phyloP scores from a whole-genome alignment of 2,329 filamentous ascomycete species.

The Colletotrichum tropicicola region DNA sequence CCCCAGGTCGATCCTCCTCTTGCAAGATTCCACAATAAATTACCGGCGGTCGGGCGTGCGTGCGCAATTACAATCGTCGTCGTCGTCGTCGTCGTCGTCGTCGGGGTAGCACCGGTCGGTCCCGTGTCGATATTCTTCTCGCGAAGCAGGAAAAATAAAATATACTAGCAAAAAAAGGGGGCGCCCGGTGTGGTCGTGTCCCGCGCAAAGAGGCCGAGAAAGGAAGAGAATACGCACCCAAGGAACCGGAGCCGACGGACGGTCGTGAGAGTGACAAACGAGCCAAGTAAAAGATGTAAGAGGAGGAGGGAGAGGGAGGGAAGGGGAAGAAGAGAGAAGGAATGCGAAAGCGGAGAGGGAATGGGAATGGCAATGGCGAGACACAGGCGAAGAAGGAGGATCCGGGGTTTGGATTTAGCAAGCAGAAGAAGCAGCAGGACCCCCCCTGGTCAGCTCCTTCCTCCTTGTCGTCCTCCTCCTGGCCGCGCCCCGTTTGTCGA shows the following conservation, averaged over 20 bases:
- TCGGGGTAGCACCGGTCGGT: no score
- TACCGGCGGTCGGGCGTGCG: not conserved
- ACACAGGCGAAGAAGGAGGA: not conserved
- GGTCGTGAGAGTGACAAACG: not conserved
- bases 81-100: not conserved
- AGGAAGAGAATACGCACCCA: not conserved
- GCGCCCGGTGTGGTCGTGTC: not conserved
- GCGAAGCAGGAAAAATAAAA: not conserved
- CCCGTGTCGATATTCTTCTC: not conserved
- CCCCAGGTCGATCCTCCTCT: slow-evolving; percentile 25
- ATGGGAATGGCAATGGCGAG: not conserved
- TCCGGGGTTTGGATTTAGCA: no score
- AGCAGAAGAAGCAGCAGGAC: no score
- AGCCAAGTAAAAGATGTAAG: not conserved
- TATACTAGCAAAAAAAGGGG: not conserved
- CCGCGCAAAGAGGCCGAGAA: not conserved
- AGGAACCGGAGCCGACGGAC: not conserved
- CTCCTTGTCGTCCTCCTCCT: no score
- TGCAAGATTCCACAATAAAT: slow-evolving; percentile 16
- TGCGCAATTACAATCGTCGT: slow-evolving; percentile 13
- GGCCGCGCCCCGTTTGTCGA: slow-evolving; percentile 1
- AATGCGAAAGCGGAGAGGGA: not conserved
- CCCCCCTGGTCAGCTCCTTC: no score
- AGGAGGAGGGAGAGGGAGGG: not conserved
- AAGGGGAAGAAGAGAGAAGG: not conserved